phyloP scores from a whole-genome alignment of 164 flowering plant species.

The Dillenia suffruticosa region DNA sequence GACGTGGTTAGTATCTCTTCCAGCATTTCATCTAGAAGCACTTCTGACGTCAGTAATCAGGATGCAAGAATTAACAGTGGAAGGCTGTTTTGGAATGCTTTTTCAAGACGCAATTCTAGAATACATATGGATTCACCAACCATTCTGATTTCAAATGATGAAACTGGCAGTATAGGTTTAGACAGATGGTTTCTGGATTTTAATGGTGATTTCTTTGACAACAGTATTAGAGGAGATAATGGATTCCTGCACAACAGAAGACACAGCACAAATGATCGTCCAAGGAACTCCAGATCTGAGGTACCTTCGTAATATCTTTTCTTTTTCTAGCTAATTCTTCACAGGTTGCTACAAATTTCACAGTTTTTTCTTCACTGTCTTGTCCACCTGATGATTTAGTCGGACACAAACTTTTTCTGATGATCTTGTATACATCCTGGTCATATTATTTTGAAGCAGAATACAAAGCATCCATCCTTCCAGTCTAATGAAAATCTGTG shows the following conservation, averaged over 20 bases:
- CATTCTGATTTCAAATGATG: slow-evolving; percentile 42
- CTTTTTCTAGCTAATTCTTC: no score
- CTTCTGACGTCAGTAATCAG: slow-evolving; percentile 34
- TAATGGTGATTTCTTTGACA: slow-evolving; percentile 44
- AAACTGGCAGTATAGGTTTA: slow-evolving; percentile 40
- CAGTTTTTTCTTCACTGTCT: no score
- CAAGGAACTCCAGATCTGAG: slow-evolving; percentile 66
- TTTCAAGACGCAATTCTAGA: slow-evolving; percentile 69
- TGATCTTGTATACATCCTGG: no score
- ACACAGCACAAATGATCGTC: slow-evolving; percentile 36
- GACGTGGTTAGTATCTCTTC: slow-evolving; percentile 64
- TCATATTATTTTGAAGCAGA: no score
- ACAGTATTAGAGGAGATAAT: slow-evolving; percentile 38
- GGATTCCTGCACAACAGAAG: slow-evolving; percentile 40
- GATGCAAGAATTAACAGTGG: slow-evolving; percentile 65
- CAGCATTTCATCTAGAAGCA: slow-evolving; percentile 29
- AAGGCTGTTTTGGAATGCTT: slow-evolving; percentile 83
- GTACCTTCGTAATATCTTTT: slow-evolving; percentile 17
- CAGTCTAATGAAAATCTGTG: no score
- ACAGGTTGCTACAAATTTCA: no score
- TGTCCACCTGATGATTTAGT: no score
- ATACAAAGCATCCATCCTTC: no score
- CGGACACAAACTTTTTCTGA: no score
- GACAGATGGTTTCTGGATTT: slow-evolving; percentile 76
- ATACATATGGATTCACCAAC: slow-evolving; percentile 49